These are phyloP conservation scores for Musa troglodytarum DNA, from an alignment of 176 grass and related monocot species.

Conservation along the genomic window DNA sequence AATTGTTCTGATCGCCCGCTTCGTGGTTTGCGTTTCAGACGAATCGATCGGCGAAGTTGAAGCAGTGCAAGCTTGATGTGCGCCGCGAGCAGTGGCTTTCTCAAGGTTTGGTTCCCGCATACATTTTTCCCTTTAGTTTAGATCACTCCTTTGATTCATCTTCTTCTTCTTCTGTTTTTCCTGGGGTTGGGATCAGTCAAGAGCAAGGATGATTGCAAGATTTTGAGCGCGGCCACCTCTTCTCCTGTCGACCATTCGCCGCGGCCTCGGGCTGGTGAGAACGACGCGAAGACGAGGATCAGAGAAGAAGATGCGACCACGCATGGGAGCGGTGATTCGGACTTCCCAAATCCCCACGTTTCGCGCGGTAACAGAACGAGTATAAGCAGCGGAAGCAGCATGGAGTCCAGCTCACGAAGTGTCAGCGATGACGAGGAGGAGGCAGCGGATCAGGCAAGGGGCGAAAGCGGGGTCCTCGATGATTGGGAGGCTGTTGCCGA, in stretches of 20 bases:
- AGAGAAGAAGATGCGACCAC: not conserved
- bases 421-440: slow-evolving; percentile 7
- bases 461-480: slow-evolving; percentile 8
- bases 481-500: slow-evolving; percentile 11
- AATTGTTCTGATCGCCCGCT: not conserved
- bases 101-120: slow-evolving; percentile 4
- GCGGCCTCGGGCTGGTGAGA: not conserved
- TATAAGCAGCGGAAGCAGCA: slow-evolving; percentile 12
- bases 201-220: not conserved
- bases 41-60: slow-evolving; percentile 17
- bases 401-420: slow-evolving; percentile 8
- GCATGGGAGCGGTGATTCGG: not conserved
- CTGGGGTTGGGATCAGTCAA: not conserved
- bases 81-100: slow-evolving; percentile 19
- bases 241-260: not conserved
- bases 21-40: not conserved
- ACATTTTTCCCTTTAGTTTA: not conserved
- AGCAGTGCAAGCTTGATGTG: slow-evolving; percentile 18
- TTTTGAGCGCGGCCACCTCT: not conserved
- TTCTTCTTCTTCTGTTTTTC: not conserved
- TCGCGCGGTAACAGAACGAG: not conserved
- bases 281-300: slow-evolving; percentile 24
- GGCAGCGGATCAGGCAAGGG: not conserved
- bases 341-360: not conserved
- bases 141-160: not conserved